Evolutionary conservation across 2,329 filamentous ascomycete species (phyloP), one percentile per base, ranked within the genome.

Genomic region (Fonsecaea pedrosoi): DNA sequence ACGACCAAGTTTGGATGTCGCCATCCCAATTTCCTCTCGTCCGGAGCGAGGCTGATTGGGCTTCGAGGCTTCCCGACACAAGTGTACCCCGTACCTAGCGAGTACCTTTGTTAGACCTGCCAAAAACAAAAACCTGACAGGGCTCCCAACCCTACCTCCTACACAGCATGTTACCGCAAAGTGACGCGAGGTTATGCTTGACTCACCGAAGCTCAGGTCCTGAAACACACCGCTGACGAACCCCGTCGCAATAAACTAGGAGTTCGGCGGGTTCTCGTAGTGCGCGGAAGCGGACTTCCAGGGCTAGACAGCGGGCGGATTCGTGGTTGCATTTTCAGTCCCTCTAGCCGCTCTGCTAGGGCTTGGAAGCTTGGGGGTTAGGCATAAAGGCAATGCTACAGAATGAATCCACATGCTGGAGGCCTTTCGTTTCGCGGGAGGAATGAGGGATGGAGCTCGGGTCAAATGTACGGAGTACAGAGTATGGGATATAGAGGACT

Each of bases 11-110:
- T 50, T 50, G 45, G 21, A 40, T 25, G 37, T 53, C 54, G 34
- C 35, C 54, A 58, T 38, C 25, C 45, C 50, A 68, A 68, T 68
- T 50, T 68, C 66, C 66, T 65, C 62, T 68, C 66, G 66, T 62
- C 66, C 66, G 66, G 62, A 65, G n/a, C 10, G 18, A 50, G 45
- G 45, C 18, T 50, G 9, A 21, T 50, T 13, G 18, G 45, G 15
- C 18, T 48, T 32, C 30, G 42, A 48, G 37, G 37, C 37, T 15
- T 40, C 38, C 38, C 45, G 21, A 50, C 45, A 50, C 18, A 12
- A 12, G 37, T 15, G 37, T 40, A 40, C 37, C 8, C 13, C 37
- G 37, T 38, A 38, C 6, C 13, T 34, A 25, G 25, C 7, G 34
- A 21, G 34, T 5, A 56, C 4, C 30, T 38, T 38, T 10, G 42